Percentiles rank a stretch among this genome's conserved stretches.
Evolutionary conservation across 1,139 yeast species (phyloP).

Genomic region (Zygoascus sp.): DNA sequence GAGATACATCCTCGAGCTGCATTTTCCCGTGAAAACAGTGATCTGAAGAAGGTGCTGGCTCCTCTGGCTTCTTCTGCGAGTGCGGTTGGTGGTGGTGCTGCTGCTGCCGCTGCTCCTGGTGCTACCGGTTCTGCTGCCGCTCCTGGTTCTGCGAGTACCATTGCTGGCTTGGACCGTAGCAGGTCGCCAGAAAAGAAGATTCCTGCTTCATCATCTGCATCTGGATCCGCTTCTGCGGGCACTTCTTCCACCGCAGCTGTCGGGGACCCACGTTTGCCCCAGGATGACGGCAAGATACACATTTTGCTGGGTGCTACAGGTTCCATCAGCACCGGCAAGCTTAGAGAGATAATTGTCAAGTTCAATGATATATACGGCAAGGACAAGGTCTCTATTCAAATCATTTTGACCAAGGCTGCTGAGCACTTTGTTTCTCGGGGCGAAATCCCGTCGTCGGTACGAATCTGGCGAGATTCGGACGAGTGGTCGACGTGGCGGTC

Average conservation of each 20-base stretch:
- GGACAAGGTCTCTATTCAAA: constrained; percentile 70
- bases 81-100: too few species aligned
- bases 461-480: constrained; percentile 84
- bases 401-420: constrained; percentile 76
- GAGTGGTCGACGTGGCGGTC: constrained; percentile 88
- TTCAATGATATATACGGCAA: constrained; percentile 74
- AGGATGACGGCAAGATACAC: constrained; percentile 87
- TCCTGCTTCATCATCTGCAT: constrained; percentile 3
- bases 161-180: background rate
- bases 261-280: constrained; percentile 75
- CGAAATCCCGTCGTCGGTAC: constrained; percentile 58
- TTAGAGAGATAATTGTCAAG: constrained; percentile 68
- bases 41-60: constrained; percentile 5
- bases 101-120: too few species aligned
- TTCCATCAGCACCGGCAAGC: constrained; percentile 71
- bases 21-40: constrained; percentile 3
- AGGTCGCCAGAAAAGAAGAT: constrained; percentile 1
- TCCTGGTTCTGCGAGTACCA: too few species aligned
- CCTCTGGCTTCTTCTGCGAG: too few species aligned
- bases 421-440: constrained; percentile 66
- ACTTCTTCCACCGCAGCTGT: constrained; percentile 1
- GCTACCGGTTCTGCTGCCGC: too few species aligned
- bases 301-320: constrained; percentile 88
- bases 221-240: background rate
- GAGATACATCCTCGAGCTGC: background rate